Percentiles rank a stretch among this genome's conserved stretches.
phyloP scores from a whole-genome alignment of 768 basidiomycete genomes.

The Galerina marginata region DNA sequence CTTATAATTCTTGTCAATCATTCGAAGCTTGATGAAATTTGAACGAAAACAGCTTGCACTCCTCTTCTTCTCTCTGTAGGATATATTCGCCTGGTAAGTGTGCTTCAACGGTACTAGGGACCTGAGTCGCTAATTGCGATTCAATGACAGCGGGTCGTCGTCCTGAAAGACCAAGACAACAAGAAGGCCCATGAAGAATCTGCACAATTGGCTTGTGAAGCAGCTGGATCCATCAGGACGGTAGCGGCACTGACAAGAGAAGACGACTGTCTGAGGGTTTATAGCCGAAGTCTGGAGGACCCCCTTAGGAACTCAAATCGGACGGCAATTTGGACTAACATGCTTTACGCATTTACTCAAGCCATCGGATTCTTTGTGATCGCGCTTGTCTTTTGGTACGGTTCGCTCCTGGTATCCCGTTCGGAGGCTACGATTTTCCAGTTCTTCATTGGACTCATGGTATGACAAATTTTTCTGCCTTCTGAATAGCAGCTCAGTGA shows the following conservation, averaged over 20 bases:
- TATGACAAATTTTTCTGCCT: slow-evolving; percentile 32
- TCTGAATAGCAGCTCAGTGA: neutral
- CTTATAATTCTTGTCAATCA: too few relatives aligned
- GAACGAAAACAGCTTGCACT: slow-evolving; percentile 55
- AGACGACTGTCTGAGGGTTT: slow-evolving; percentile 72
- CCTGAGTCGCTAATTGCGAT: neutral
- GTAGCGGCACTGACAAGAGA: slow-evolving; percentile 90
- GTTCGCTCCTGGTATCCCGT: slow-evolving; percentile 62
- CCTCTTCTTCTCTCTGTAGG: slow-evolving; percentile 74
- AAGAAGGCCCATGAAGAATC: slow-evolving; percentile 80
- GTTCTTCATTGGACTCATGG: slow-evolving; percentile 89
- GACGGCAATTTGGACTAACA: slow-evolving; percentile 66
- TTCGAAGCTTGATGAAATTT: neutral
- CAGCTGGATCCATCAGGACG: slow-evolving; percentile 87
- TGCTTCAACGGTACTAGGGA: neutral
- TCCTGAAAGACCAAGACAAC: slow-evolving; percentile 84
- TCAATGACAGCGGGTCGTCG: slow-evolving; percentile 70
- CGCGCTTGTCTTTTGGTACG: slow-evolving; percentile 83
- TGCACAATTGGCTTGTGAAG: slow-evolving; percentile 91
- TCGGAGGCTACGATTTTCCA: slow-evolving; percentile 56
- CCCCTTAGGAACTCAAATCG: slow-evolving; percentile 71
- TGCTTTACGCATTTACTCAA: slow-evolving; percentile 78
- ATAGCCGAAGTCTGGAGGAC: slow-evolving; percentile 71
- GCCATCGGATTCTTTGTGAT: slow-evolving; percentile 79
- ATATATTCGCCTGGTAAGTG: slow-evolving; percentile 77